Conservation (phyloP, 1,284 basidiomycete species). For the Cutaneotrichosporon dermatis region DNA sequence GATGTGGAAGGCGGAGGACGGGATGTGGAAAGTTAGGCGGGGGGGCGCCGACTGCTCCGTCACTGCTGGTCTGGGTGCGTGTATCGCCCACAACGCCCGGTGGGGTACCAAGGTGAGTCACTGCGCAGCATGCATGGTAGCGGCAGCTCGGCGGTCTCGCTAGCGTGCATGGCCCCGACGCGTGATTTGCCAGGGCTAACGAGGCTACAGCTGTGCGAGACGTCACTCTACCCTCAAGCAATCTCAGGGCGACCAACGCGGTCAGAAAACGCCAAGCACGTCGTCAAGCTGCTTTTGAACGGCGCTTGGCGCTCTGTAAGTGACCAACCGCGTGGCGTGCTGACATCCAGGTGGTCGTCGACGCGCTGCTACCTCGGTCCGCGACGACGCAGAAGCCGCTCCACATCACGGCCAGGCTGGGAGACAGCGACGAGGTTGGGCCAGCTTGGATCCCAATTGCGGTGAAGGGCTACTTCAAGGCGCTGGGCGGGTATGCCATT, state of each 20-base stretch:
- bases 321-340: background rate
- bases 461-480: slow-evolving; percentile 44
- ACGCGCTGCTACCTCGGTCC: slow-evolving; percentile 34
- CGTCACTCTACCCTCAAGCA: slow-evolving; percentile 32
- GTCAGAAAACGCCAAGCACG: slow-evolving; percentile 49
- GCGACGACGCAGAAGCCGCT: slow-evolving; percentile 19
- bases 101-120: slow-evolving; percentile 62
- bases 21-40: slow-evolving; percentile 59
- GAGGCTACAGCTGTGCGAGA: slow-evolving; percentile 33
- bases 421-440: slow-evolving; percentile 4
- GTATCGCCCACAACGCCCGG: slow-evolving; percentile 64
- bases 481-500: slow-evolving; percentile 40
- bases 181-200: no score
- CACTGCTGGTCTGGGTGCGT: slow-evolving; percentile 78
- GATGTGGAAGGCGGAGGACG: slow-evolving; percentile 8
- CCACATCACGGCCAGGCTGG: slow-evolving; percentile 25
- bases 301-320: slow-evolving; percentile 44
- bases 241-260: slow-evolving; percentile 37
- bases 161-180: no score
- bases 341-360: slow-evolving; percentile 31
- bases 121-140: no score
- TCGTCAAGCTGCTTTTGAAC: slow-evolving; percentile 43
- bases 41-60: slow-evolving; percentile 88
- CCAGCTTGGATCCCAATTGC: slow-evolving; percentile 38
- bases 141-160: no score